Evolutionary conservation across 179 eudicot species (phyloP), one percentile per base, ranked within the genome.

Genomic region (Spinacia oleracea): DNA sequence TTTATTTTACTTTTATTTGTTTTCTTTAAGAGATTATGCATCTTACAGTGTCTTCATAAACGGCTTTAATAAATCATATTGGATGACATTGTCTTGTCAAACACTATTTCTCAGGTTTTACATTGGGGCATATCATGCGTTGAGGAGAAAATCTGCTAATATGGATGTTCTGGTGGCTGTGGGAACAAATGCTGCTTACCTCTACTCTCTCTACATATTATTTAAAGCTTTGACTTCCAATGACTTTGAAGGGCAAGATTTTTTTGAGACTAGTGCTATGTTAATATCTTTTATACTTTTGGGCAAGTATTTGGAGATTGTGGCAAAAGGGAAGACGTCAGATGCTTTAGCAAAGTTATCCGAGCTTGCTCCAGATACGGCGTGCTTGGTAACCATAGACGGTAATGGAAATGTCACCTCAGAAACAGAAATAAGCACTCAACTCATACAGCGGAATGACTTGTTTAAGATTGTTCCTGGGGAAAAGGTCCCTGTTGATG

Each of bases 121-220:
- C 68, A 72, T 88, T 35, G 98, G 98, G 66, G 92, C 98, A 55
- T 95, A 95, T 83, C 91, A 93, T 79, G 96, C 98, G 12, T 83
- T 93, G 80, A 85, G 92, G 81, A 88, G 95, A 71, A 90, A 77
- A 81, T 95, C 93, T 70, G 95, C 98, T 65, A 95, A 95, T 84
- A 95, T 95, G 98, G 98, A 95, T 85, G 98, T 95, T 78, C 86
- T 95, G 78, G 97, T 95, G 85, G 95, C 97, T 45, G 86, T 95
- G 79, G 98, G 97, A 78, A 95, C 97, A 40, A 93, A 93, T 89
- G 97, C 97, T 82, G 98, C 98, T 77, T 95, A 93, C 83, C 89
- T 95, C 76, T 95, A 95, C 79, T 95, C 98, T 65, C 81, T 95
- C 42, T 95, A 93, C 77, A 76, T 88, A 55, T 42, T 95, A 79